phyloP scores from a whole-genome alignment of 352 stramenopile species.

The Blastocystis sp. region DNA sequence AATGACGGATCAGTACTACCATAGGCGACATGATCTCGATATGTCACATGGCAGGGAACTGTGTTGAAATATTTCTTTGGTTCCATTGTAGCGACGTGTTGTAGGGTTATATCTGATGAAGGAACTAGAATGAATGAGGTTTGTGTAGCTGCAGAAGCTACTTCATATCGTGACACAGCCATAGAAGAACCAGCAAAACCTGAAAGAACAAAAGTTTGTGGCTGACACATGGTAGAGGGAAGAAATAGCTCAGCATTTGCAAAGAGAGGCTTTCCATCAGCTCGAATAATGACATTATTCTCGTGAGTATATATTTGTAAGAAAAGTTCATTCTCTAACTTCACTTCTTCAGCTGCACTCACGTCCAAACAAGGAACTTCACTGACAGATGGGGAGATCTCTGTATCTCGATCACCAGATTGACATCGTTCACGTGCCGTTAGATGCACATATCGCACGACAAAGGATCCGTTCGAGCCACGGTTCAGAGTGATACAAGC shows the following conservation, averaged over 20 bases:
- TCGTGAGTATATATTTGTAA: not conserved
- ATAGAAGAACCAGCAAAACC: not conserved
- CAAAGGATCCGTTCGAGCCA: not conserved
- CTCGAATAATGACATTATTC: not conserved
- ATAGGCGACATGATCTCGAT: not conserved
- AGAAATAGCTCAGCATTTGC: not conserved
- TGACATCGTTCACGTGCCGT: too few species aligned
- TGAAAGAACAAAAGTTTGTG: not conserved
- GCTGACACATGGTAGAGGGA: not conserved
- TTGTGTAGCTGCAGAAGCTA: not conserved
- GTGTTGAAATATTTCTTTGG: not conserved
- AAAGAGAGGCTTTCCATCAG: not conserved
- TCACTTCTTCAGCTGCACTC: too few species aligned
- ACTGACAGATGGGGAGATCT: too few species aligned
- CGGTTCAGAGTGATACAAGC: slow-evolving; percentile 11
- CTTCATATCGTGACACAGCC: not conserved
- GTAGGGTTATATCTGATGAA: not conserved
- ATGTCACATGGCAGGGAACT: slow-evolving; percentile 1
- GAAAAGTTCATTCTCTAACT: not conserved
- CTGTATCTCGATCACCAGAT: too few species aligned
- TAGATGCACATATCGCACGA: not conserved
- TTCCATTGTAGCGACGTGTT: not conserved
- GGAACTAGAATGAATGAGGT: not conserved
- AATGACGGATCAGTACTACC: not conserved
- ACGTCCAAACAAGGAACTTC: too few species aligned